Evolutionary conservation across 257 asterid genomes (phyloP).

Genomic region (Solanum chiquidenum): DNA sequence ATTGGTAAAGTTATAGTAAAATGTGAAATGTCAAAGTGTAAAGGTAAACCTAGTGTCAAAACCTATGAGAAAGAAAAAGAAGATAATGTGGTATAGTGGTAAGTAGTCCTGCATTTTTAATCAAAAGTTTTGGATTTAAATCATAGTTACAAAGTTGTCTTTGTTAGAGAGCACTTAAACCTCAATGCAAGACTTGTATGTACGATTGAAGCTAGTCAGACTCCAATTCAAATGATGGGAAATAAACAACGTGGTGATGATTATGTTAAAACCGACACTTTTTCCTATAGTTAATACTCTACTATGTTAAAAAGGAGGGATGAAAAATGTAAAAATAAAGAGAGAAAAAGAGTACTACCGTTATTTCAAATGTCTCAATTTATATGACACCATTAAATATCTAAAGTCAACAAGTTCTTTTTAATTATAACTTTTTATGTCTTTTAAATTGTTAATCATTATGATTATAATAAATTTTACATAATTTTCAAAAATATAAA

Average conservation of each 20-base stretch:
- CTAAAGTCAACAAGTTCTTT: too few relatives aligned
- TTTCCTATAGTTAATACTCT: not conserved
- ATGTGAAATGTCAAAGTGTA: not conserved
- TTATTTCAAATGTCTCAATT: too few relatives aligned
- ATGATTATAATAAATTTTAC: accelerated
- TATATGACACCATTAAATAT: not conserved
- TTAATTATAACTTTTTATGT: too few relatives aligned
- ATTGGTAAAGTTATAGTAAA: not conserved
- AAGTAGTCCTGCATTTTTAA: not conserved
- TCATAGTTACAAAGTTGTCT: too few relatives aligned
- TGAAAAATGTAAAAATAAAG: not conserved
- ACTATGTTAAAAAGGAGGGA: not conserved
- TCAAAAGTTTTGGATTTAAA: too few relatives aligned
- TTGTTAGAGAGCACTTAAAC: not conserved
- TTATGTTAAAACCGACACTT: not conserved
- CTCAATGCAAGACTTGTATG: not conserved
- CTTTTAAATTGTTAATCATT: not conserved
- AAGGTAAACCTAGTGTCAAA: not conserved
- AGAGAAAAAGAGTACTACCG: not conserved
- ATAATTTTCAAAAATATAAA: not conserved
- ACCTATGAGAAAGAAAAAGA: not conserved
- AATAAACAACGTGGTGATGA: not conserved
- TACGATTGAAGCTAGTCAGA: not conserved
- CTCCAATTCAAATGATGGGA: not conserved
- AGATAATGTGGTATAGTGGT: not conserved